Percentiles rank a stretch among this genome's conserved stretches.
phyloP scores from a whole-genome alignment of 2,329 filamentous ascomycete genomes.

The Claviceps maximensis region DNA sequence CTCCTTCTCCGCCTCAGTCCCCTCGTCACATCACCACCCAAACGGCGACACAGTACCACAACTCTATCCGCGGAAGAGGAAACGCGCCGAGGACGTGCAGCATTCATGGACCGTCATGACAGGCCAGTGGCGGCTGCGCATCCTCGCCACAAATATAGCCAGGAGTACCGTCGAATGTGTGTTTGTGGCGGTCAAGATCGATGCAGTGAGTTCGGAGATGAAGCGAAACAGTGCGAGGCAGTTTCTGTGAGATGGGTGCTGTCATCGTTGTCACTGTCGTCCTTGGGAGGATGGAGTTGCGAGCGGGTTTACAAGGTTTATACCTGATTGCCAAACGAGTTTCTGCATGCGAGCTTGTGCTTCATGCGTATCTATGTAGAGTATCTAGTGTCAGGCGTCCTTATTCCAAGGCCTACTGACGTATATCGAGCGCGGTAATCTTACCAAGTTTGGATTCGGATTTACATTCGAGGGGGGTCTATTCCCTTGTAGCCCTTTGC shows the following conservation, averaged over 20 bases:
- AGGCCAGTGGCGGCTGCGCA: constrained; percentile 59
- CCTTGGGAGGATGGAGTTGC: too few species aligned
- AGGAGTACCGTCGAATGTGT: constrained; percentile 53
- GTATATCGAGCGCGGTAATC: too few species aligned
- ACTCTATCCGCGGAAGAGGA: constrained; percentile 29
- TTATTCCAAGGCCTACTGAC: too few species aligned
- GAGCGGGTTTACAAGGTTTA: too few species aligned
- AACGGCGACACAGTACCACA: constrained; percentile 13
- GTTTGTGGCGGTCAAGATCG: constrained; percentile 62
- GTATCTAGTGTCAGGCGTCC: too few species aligned
- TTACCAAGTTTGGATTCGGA: too few species aligned
- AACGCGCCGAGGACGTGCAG: constrained; percentile 23
- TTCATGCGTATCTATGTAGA: too few species aligned
- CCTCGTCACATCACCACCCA: constrained; percentile 8
- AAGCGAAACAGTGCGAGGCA: constrained; percentile 50
- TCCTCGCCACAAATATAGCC: constrained; percentile 39
- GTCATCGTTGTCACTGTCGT: too few species aligned
- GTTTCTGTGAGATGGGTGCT: constrained; percentile 42
- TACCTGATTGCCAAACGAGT: too few species aligned
- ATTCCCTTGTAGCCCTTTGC: too few species aligned
- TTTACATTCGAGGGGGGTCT: too few species aligned
- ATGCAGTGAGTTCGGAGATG: constrained; percentile 54
- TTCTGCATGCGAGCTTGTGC: too few species aligned
- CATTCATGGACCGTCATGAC: constrained; percentile 50
- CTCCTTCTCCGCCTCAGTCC: neutral